Conservation (phyloP, 331 rosid species). For the Pyracantha coccinea region DNA sequence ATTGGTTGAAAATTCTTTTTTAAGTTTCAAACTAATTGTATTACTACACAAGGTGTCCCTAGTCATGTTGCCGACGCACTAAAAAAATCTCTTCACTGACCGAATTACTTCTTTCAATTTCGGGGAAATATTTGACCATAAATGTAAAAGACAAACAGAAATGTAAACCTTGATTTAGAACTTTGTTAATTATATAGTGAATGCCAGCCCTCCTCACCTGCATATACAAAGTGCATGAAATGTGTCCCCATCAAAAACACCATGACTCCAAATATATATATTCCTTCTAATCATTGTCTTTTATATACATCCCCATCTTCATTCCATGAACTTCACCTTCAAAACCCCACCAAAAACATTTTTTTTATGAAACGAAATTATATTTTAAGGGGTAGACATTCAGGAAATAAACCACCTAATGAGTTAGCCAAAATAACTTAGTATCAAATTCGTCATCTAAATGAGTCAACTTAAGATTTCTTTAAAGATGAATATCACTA, state of each 20-base stretch:
- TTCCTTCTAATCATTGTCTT: constrained; percentile 61
- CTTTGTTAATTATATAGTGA: not conserved
- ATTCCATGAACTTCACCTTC: constrained; percentile 15
- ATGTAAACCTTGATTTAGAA: not conserved
- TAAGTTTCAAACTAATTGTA: too few relatives aligned
- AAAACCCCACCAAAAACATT: not conserved
- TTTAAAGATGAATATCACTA: not conserved
- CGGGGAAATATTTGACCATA: not conserved
- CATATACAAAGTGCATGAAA: not conserved
- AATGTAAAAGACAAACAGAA: constrained; percentile 1
- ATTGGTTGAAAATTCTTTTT: too few relatives aligned
- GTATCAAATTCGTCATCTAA: too few relatives aligned
- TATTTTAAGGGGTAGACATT: not conserved
- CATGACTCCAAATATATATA: constrained; percentile 32
- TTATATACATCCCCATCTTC: constrained; percentile 17
- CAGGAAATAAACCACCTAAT: too few relatives aligned
- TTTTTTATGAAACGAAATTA: not conserved
- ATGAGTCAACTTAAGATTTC: not conserved
- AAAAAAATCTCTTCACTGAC: too few relatives aligned
- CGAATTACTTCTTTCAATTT: not conserved
- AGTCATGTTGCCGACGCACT: too few relatives aligned
- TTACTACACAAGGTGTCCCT: accelerated
- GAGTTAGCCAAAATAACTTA: too few relatives aligned
- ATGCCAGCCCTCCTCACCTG: not conserved
- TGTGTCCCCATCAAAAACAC: constrained; percentile 30